Conservation (phyloP, 768 basidiomycete species). For the Termitomyces sp. region DNA sequence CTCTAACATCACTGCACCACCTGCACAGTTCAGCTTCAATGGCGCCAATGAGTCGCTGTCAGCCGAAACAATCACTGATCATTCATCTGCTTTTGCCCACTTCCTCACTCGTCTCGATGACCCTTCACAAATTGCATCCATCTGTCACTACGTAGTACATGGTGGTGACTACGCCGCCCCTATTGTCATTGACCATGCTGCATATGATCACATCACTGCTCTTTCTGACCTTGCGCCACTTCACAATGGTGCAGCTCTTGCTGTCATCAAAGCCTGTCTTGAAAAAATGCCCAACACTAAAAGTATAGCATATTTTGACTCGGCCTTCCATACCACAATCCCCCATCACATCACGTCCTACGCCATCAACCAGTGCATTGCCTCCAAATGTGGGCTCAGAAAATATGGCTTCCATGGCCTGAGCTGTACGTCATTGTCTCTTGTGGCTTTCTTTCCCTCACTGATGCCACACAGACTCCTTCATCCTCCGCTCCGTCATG, state of each 20-base stretch:
- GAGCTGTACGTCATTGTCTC: constrained; percentile 44
- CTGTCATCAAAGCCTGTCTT: constrained; percentile 59
- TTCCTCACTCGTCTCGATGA: constrained; percentile 47
- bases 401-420: constrained; percentile 94
- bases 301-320: constrained; percentile 86
- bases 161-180: constrained; percentile 77
- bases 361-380: constrained; percentile 62
- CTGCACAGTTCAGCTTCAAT: constrained; percentile 40
- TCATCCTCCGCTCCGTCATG: constrained; percentile 63
- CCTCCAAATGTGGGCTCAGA: constrained; percentile 61
- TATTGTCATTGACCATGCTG: constrained; percentile 59
- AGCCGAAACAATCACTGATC: constrained; percentile 42
- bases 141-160: constrained; percentile 85
- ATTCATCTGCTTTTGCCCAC: constrained; percentile 56
- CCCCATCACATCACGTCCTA: constrained; percentile 76
- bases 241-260: constrained; percentile 59
- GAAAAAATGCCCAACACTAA: constrained; percentile 57
- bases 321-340: constrained; percentile 76
- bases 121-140: constrained; percentile 44
- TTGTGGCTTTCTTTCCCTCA: background rate
- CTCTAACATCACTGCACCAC: constrained; percentile 36
- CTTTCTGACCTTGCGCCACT: constrained; percentile 81
- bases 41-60: constrained; percentile 23
- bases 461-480: constrained; percentile 40
- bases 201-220: constrained; percentile 66